A percentile compares a stretch with the other conserved stretches of the same genome.
phyloP scores from a whole-genome alignment of 306 rosid genomes.

The Carpinus viminea region DNA sequence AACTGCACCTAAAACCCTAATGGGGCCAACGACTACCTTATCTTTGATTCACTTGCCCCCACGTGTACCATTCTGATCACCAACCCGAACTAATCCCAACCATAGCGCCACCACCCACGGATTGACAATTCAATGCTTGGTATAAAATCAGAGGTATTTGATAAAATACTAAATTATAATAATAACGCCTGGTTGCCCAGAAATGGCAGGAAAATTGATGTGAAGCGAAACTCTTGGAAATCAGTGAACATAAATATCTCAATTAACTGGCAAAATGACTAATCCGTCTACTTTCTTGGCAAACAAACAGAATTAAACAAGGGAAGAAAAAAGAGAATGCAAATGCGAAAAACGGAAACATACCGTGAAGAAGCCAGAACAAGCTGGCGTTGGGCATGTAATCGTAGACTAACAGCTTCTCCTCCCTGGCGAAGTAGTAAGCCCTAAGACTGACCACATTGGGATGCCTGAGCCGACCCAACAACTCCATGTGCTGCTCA shows the following conservation, averaged over 20 bases:
- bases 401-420: conserved; percentile 78
- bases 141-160: neutral
- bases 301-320: conserved; percentile 2
- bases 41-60: conserved; percentile 23
- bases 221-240: neutral
- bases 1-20: conserved; percentile 3
- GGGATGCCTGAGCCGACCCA: conserved; percentile 58
- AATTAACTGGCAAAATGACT: neutral
- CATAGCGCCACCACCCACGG: neutral
- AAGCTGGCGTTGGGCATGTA: conserved; percentile 80
- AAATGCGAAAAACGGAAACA: neutral
- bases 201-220: conserved; percentile 2
- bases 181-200: conserved; percentile 21
- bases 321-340: neutral
- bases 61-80: neutral
- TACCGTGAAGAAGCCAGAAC: conserved; percentile 93
- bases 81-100: neutral
- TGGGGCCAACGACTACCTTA: conserved; percentile 10
- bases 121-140: neutral
- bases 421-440: conserved; percentile 74
- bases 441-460: conserved; percentile 69
- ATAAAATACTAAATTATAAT: neutral
- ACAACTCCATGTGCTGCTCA: conserved; percentile 70
- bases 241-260: neutral
- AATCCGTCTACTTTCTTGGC: neutral